phyloP scores from a whole-genome alignment of 2,329 filamentous ascomycete genomes.

The Microsporum ferrugineum region DNA sequence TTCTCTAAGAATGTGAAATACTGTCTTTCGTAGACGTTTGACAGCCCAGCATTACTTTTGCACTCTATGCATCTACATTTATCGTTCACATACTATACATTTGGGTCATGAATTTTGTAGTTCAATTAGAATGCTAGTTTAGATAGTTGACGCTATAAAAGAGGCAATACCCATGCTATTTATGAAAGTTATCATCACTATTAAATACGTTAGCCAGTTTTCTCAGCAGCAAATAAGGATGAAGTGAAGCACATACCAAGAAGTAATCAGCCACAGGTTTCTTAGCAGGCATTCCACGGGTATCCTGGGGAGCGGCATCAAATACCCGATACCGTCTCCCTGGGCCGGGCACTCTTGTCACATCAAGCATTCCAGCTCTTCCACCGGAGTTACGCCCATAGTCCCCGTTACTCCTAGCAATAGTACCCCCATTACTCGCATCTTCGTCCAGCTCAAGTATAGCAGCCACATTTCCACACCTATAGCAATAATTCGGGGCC shows the following conservation, averaged over 20 bases:
- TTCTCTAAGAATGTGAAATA: neutral
- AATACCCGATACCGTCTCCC: conserved; percentile 89
- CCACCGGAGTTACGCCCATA: conserved; percentile 33
- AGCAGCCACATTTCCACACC: conserved; percentile 89
- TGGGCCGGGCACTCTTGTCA: conserved; percentile 50
- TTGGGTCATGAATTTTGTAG: neutral
- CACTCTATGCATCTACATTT: neutral
- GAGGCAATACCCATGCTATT: neutral
- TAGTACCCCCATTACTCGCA: conserved; percentile 58
- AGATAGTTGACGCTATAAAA: neutral
- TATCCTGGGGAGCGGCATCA: conserved; percentile 91
- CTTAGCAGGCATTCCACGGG: conserved; percentile 94
- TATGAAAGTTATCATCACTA: neutral
- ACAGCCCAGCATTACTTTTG: neutral
- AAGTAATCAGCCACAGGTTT: conserved; percentile 98
- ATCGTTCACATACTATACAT: neutral
- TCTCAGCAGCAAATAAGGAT: neutral
- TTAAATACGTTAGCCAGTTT: neutral
- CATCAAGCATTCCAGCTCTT: conserved; percentile 35
- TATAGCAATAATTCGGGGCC: conserved; percentile 92
- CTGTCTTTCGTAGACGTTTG: neutral
- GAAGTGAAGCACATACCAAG: conserved; percentile 37
- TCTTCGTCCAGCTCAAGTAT: conserved; percentile 90
- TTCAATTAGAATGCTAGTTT: neutral
- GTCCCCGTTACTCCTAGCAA: conserved; percentile 49